phyloP scores from a whole-genome alignment of 768 basidiomycete species.

The Vararia minispora region DNA sequence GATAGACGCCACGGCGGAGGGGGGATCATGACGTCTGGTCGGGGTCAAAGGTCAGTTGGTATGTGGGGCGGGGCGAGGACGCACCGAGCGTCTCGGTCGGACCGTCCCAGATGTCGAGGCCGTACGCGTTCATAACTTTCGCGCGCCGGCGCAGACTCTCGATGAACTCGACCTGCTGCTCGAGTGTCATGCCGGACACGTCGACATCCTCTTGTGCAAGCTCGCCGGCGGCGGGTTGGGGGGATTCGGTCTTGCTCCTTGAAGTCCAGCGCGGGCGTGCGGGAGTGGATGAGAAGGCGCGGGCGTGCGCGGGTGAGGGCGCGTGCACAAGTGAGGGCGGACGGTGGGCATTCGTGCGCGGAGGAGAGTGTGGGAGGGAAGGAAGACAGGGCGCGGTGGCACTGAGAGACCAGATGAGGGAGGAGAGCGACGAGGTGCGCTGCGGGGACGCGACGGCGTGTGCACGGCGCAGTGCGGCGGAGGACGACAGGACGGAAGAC shows the following conservation, averaged over 20 bases:
- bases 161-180: conserved; percentile 4
- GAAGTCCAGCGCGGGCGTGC: conserved; percentile 2
- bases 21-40: conserved; percentile 10
- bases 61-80: not conserved
- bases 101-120: conserved; percentile 7
- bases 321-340: too few species aligned
- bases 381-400: too few species aligned
- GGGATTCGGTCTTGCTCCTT: too few species aligned
- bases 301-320: too few species aligned
- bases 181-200: too few species aligned
- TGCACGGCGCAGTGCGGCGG: too few species aligned
- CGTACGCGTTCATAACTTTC: conserved; percentile 2
- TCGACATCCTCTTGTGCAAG: too few species aligned
- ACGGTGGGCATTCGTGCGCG: too few species aligned
- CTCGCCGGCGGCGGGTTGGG: too few species aligned
- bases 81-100: conserved; percentile 10
- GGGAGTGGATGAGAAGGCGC: conserved; percentile 2
- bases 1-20: conserved; percentile 3
- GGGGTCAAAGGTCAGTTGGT: not conserved
- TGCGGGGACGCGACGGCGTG: conserved; percentile 6
- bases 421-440: conserved; percentile 10
- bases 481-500: too few species aligned
- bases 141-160: conserved; percentile 7
- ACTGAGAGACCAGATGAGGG: conserved; percentile 15
- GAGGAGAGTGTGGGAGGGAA: conserved; percentile 6